Conservation (phyloP, 1,139 yeast species). For the Hanseniaspora gamundiae region DNA sequence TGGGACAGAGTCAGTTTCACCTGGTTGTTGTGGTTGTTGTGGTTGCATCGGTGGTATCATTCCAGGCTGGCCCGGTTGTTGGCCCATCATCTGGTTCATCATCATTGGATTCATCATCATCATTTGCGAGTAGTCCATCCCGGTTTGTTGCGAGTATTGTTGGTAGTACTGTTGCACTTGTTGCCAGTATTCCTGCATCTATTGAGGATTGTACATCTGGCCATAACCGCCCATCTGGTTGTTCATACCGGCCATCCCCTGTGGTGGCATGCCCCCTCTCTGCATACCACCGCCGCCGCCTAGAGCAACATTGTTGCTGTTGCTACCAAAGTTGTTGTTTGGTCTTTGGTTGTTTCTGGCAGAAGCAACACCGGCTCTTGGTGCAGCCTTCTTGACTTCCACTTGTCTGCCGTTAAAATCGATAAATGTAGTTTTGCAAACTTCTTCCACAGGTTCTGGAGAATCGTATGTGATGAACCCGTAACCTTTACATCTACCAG, state of each 20-base stretch:
- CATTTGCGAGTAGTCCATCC: conserved; percentile 27
- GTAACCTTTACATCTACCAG: conserved; percentile 95
- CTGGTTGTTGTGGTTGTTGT: conserved; percentile 5
- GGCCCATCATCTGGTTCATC: conserved; percentile 37
- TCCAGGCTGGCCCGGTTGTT: conserved; percentile 21
- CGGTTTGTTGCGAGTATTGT: conserved; percentile 42
- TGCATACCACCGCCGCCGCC: conserved; percentile 6
- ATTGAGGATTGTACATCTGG: conserved; percentile 71
- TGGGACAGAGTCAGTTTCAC: conserved; percentile 14
- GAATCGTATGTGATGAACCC: conserved; percentile 96
- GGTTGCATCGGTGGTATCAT: conserved; percentile 6
- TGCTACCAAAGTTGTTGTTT: conserved; percentile 25
- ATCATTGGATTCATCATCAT: conserved; percentile 26
- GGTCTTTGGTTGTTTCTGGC: conserved; percentile 34
- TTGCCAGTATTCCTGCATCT: conserved; percentile 83
- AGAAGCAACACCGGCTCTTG: conserved; percentile 36
- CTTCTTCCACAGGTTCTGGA: conserved; percentile 90
- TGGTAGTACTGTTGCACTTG: conserved; percentile 70
- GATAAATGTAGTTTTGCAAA: conserved; percentile 71
- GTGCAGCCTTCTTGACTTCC: conserved; percentile 98
- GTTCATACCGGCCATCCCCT: conserved; percentile 10
- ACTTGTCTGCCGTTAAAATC: conserved; percentile 81
- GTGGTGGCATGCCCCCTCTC: conserved; percentile 7
- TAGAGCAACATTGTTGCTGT: conserved; percentile 14
- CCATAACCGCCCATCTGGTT: conserved; percentile 46